Percentiles rank a stretch among this genome's conserved stretches.
Evolutionary conservation across 148 eudicot genomes (phyloP).

Genomic region (Rhododendron ferrugineum): DNA sequence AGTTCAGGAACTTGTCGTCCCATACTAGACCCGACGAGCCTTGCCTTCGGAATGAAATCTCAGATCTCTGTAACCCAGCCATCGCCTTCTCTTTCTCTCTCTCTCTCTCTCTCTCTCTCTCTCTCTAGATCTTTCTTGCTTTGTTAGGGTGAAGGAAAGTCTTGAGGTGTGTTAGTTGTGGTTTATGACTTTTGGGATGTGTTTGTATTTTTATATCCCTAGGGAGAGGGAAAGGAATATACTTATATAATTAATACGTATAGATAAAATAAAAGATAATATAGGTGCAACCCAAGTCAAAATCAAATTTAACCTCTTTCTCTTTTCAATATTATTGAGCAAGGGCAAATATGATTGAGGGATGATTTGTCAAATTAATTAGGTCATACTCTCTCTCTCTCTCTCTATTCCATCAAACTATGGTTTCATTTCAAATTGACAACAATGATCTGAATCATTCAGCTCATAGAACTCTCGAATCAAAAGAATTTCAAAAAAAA

Average conservation of each 20-base stretch:
- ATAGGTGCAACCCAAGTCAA: background rate
- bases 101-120: constrained; percentile 13
- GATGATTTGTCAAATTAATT: too few relatives aligned
- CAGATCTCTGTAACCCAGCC: constrained; percentile 50
- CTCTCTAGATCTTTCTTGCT: constrained; percentile 6
- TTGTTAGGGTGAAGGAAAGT: background rate
- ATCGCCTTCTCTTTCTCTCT: constrained; percentile 6
- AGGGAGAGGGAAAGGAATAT: background rate
- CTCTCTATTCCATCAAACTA: background rate
- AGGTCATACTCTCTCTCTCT: too few relatives aligned
- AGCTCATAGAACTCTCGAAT: too few relatives aligned
- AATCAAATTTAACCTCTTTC: background rate
- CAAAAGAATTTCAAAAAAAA: too few relatives aligned
- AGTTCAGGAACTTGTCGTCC: constrained; percentile 43
- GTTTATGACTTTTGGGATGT: background rate
- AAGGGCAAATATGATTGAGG: background rate
- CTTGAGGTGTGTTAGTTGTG: background rate
- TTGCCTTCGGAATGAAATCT: constrained; percentile 55
- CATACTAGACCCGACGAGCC: constrained; percentile 64
- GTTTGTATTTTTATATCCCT: background rate
- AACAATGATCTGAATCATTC: too few relatives aligned
- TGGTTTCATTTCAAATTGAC: too few relatives aligned
- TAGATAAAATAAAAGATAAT: background rate
- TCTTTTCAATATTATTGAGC: background rate
- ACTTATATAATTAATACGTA: background rate